Evolutionary conservation across 108 stramenopile species (phyloP).

Genomic region (Conticribra weissflogii): DNA sequence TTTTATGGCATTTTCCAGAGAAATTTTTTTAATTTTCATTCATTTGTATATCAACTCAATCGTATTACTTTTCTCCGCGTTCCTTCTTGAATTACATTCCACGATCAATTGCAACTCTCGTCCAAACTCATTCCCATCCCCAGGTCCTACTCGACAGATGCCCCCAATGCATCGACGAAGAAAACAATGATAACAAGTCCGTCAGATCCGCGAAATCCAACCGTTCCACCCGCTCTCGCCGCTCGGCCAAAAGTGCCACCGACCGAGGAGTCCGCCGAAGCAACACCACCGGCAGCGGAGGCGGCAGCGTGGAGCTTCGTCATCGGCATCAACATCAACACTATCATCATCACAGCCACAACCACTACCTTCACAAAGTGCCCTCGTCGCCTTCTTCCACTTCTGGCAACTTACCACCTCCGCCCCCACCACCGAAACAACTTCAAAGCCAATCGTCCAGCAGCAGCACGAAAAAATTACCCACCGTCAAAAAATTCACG

Average conservation of each 20-base stretch:
- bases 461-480: background rate
- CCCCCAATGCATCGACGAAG: constrained; percentile 36
- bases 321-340: background rate
- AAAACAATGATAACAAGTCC: constrained; percentile 16
- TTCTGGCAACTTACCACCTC: too few species aligned
- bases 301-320: background rate
- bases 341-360: background rate
- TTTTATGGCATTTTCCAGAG: too few species aligned
- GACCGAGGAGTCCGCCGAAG: background rate
- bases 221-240: background rate
- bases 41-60: too few species aligned
- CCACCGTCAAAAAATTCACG: constrained; percentile 1
- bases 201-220: constrained; percentile 18
- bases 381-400: too few species aligned
- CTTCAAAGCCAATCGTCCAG: background rate
- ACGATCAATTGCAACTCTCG: background rate
- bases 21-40: too few species aligned
- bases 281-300: background rate
- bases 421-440: too few species aligned
- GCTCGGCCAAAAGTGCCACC: background rate
- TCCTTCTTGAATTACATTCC: background rate
- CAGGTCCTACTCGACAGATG: constrained; percentile 23
- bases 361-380: too few species aligned
- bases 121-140: background rate
- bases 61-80: background rate